Conservation (phyloP, 2,329 filamentous ascomycete species). For the Helotiales sp. region DNA sequence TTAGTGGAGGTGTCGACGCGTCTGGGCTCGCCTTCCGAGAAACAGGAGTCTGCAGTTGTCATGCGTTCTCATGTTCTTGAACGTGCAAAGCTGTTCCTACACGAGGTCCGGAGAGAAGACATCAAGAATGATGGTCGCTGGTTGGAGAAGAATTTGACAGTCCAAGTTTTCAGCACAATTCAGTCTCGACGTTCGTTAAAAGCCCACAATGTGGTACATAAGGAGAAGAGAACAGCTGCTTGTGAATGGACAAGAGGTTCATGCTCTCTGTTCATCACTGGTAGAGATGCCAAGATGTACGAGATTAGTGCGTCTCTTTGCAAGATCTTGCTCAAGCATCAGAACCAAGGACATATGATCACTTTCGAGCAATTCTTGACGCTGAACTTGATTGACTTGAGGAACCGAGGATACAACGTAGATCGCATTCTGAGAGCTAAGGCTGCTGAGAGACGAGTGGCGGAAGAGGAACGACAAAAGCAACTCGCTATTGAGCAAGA, state of each 20-base stretch:
- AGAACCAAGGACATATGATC: conserved; percentile 84
- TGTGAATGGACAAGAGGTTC: conserved; percentile 55
- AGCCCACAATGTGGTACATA: conserved; percentile 67
- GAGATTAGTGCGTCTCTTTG: conserved; percentile 89
- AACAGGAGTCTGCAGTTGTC: conserved; percentile 67
- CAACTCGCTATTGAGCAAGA: conserved; percentile 72
- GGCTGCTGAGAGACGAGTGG: conserved; percentile 82
- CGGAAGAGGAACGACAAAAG: conserved; percentile 77
- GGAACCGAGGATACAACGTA: conserved; percentile 92
- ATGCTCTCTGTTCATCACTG: conserved; percentile 71
- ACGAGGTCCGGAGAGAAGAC: conserved; percentile 69
- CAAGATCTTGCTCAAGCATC: conserved; percentile 74
- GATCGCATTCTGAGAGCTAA: conserved; percentile 89
- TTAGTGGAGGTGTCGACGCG: conserved; percentile 77
- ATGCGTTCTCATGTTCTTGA: conserved; percentile 83
- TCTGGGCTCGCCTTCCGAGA: conserved; percentile 58
- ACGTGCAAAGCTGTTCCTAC: conserved; percentile 83
- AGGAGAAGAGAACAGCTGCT: conserved; percentile 76
- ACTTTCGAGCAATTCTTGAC: conserved; percentile 91
- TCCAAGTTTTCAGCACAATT: conserved; percentile 77
- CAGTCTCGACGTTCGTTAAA: conserved; percentile 74
- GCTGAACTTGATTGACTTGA: conserved; percentile 77
- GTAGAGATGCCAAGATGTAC: conserved; percentile 76
- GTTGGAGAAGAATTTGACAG: conserved; percentile 81
- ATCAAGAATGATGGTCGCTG: conserved; percentile 87